These are phyloP conservation scores for Psilocybe subaeruginosa DNA, from an alignment of 768 basidiomycete species.

Conservation along the genomic window DNA sequence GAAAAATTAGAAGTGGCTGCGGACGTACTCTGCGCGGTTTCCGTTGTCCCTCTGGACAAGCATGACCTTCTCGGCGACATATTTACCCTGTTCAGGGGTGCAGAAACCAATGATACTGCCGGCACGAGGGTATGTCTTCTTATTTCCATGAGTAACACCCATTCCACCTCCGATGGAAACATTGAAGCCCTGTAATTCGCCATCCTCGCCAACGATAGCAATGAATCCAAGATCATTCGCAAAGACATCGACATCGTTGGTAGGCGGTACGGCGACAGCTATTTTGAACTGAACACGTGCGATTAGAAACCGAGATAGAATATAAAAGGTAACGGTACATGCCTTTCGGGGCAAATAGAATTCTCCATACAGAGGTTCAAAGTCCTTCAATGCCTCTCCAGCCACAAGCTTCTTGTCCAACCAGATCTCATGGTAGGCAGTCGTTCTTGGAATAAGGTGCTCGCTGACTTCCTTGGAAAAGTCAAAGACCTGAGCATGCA, in stretches of 20 bases:
- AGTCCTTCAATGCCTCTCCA: slow-evolving; percentile 91
- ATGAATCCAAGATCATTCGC: slow-evolving; percentile 97
- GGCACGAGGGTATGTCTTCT: slow-evolving; percentile 95
- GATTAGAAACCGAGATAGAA: slow-evolving; percentile 2
- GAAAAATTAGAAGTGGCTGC: slow-evolving; percentile 13
- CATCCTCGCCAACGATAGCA: slow-evolving; percentile 79
- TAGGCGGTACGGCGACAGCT: slow-evolving; percentile 94
- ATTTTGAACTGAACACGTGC: slow-evolving; percentile 80
- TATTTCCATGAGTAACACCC: slow-evolving; percentile 99
- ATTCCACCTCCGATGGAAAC: slow-evolving; percentile 95
- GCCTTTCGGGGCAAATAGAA: slow-evolving; percentile 97
- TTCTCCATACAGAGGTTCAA: slow-evolving; percentile 96
- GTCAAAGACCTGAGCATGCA: slow-evolving; percentile 82
- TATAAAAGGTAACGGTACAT: slow-evolving; percentile 19
- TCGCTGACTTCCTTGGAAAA: slow-evolving; percentile 86
- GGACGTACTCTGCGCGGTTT: slow-evolving; percentile 85
- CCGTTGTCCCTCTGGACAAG: slow-evolving; percentile 94
- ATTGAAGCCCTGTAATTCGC: slow-evolving; percentile 90
- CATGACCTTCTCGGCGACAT: slow-evolving; percentile 93
- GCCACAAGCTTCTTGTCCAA: slow-evolving; percentile 96
- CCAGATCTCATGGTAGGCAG: slow-evolving; percentile 99
- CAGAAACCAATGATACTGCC: slow-evolving; percentile 93
- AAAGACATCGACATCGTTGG: slow-evolving; percentile 95
- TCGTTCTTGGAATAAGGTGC: slow-evolving; percentile 86
- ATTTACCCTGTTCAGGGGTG: slow-evolving; percentile 80